phyloP scores from a whole-genome alignment of 495 filamentous ascomycete genomes.

The Bombardia bombarda region DNA sequence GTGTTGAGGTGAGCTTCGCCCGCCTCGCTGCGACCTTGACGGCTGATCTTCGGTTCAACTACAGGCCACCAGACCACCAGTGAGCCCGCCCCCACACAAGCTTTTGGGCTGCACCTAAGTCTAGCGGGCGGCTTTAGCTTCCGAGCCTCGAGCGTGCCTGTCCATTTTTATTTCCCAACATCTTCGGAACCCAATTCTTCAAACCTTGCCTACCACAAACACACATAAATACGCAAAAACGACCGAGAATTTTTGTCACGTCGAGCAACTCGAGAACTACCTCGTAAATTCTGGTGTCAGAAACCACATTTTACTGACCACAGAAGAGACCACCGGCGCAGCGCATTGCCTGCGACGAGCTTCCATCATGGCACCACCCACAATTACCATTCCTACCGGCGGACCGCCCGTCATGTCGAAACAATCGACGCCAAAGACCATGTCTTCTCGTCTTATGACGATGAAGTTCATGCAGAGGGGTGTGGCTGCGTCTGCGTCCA shows the following conservation, averaged over 20 bases:
- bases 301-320: too few relatives aligned
- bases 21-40: conserved; percentile 4
- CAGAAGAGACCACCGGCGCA: too few relatives aligned
- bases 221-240: too few relatives aligned
- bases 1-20: background rate
- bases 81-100: background rate
- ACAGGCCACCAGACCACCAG: background rate
- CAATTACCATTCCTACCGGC: background rate
- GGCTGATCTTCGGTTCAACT: conserved; percentile 13
- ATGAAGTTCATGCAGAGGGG: conserved; percentile 99
- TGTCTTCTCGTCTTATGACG: conserved; percentile 84
- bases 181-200: too few relatives aligned
- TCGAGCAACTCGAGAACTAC: too few relatives aligned
- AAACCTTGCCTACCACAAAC: too few relatives aligned
- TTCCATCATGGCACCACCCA: conserved; percentile 14
- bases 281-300: too few relatives aligned
- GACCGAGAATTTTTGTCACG: too few relatives aligned
- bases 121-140: too few relatives aligned
- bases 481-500: conserved; percentile 34
- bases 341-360: background rate
- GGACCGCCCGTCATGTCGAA: conserved; percentile 26
- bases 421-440: conserved; percentile 50
- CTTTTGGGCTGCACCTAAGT: too few relatives aligned
- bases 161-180: too few relatives aligned
- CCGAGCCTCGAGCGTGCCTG: too few relatives aligned